A percentile compares a stretch with the other conserved stretches of the same genome.
These are phyloP conservation scores for Eremothecium cymbalariae DNA, from an alignment of 1,139 yeast species.

Conservation along the genomic window DNA sequence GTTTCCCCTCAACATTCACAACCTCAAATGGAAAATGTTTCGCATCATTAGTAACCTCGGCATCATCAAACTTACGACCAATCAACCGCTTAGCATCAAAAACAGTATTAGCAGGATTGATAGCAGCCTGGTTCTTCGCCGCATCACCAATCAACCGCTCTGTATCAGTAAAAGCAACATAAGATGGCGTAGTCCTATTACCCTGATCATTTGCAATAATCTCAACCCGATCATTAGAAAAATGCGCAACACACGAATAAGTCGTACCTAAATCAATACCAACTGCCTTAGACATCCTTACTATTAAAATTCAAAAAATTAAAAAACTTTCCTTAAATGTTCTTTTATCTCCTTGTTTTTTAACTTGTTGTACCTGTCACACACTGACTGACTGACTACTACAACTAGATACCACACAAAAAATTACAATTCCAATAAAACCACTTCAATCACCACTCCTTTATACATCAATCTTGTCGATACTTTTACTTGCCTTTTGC, in stretches of 20 bases:
- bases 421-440: no score
- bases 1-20: constrained; percentile 50
- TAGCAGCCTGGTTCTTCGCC: constrained; percentile 65
- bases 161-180: constrained; percentile 59
- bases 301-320: no score
- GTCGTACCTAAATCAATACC: constrained; percentile 85
- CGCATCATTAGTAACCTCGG: constrained; percentile 49
- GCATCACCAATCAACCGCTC: constrained; percentile 67
- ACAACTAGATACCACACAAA: no score
- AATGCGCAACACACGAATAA: constrained; percentile 76
- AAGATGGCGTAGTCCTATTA: constrained; percentile 64
- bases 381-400: no score
- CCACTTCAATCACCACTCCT: no score
- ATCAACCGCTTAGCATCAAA: constrained; percentile 64
- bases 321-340: no score
- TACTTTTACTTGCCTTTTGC: no score
- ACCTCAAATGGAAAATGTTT: constrained; percentile 61
- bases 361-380: no score
- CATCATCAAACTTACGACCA: constrained; percentile 55
- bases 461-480: no score
- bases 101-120: constrained; percentile 58
- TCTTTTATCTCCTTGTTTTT: no score
- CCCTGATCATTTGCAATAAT: constrained; percentile 66
- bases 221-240: constrained; percentile 62
- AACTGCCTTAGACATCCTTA: constrained; percentile 66